Evolutionary conservation across 2,329 filamentous ascomycete species (phyloP).

Genomic region (Aspergillus fumigatiaffinis): DNA sequence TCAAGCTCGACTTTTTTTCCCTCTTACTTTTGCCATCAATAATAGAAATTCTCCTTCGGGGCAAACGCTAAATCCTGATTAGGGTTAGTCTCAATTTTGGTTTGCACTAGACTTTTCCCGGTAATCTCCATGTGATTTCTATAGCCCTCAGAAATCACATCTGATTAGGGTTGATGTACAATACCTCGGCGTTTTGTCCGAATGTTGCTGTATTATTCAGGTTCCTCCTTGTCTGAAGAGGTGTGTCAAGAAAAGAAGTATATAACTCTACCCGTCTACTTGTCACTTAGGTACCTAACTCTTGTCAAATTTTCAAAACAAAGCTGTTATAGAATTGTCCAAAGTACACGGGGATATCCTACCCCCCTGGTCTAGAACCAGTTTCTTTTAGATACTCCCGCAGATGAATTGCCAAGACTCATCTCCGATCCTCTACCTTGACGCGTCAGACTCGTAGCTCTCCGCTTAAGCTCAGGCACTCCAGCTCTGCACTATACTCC

Average conservation of each 20-base stretch:
- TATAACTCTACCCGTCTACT: not conserved
- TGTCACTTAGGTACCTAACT: not conserved
- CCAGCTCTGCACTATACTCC: slow-evolving; percentile 7
- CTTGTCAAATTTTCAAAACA: not conserved
- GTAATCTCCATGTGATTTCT: slow-evolving; percentile 20
- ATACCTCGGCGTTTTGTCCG: not conserved
- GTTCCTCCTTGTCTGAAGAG: not conserved
- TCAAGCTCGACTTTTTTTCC: slow-evolving; percentile 21
- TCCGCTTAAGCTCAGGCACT: slow-evolving; percentile 11
- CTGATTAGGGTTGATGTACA: slow-evolving; percentile 23
- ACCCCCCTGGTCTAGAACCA: not conserved
- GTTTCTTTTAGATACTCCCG: not conserved
- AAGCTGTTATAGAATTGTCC: not conserved
- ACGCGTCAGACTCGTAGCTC: not conserved
- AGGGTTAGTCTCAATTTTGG: slow-evolving; percentile 5
- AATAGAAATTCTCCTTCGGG: slow-evolving; percentile 26
- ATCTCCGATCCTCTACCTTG: not conserved
- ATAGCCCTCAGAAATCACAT: slow-evolving; percentile 11
- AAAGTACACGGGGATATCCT: not conserved
- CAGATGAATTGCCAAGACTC: not conserved
- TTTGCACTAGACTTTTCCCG: slow-evolving; percentile 14
- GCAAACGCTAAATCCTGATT: slow-evolving; percentile 9
- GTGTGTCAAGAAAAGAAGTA: not conserved
- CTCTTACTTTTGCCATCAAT: slow-evolving; percentile 24
- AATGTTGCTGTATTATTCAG: not conserved